Evolutionary conservation across 2,329 filamentous ascomycete species (phyloP).

Genomic region (Cadophora sp.): DNA sequence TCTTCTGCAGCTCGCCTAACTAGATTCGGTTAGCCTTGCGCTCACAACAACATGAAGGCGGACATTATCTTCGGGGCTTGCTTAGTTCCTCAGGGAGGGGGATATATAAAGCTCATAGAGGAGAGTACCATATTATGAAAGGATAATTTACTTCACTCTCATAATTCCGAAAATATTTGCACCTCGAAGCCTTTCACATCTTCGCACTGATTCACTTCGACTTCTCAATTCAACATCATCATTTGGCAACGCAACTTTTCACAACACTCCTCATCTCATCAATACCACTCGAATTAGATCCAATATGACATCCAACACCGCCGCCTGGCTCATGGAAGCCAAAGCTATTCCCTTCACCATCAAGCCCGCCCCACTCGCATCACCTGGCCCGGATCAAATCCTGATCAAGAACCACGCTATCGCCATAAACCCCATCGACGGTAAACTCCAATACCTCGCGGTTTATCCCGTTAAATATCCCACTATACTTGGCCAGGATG

Average conservation of each 20-base stretch:
- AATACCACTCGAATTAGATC: not conserved
- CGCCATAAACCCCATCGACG: constrained; percentile 52
- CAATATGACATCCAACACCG: constrained; percentile 21
- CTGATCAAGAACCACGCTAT: constrained; percentile 49
- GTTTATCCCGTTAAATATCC: not conserved
- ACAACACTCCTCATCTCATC: not conserved
- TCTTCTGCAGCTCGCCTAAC: not conserved
- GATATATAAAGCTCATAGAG: not conserved
- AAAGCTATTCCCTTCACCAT: constrained; percentile 46
- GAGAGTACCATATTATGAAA: not conserved
- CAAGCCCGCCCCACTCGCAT: constrained; percentile 46
- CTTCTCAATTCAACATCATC: not conserved
- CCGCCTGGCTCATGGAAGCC: constrained; percentile 34
- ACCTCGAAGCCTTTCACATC: not conserved
- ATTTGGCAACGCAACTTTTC: not conserved
- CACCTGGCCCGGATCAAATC: constrained; percentile 47
- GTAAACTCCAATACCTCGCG: not conserved
- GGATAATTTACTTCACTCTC: not conserved
- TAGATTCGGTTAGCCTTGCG: constrained; percentile 5
- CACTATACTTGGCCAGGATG: not conserved
- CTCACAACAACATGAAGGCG: not conserved
- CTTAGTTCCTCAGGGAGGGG: no score
- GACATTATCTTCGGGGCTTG: not conserved
- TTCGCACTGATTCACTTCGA: not conserved
- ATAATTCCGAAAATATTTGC: not conserved